Base-by-base conservation (phyloP, 2,329 filamentous ascomycete species). In the Drechslerella stenobrocha region DNA sequence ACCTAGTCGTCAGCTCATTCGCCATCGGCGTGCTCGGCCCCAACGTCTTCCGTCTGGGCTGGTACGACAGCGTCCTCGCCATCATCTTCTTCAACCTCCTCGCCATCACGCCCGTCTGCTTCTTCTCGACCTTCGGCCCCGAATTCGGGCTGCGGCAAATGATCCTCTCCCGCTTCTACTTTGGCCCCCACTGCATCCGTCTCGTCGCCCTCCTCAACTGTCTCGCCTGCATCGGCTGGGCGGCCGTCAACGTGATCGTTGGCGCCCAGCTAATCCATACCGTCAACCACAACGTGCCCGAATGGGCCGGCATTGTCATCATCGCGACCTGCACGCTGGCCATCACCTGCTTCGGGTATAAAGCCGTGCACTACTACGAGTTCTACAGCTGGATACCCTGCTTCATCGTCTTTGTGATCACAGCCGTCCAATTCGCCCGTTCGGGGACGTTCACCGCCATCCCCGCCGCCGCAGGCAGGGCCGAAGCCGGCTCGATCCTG, bases 111-210 rank as follows among this genome's bases (percentile, higher is more conserved):
- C 86, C 87, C 0, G 87, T 89, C 13, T 87, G 83, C 74, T 89
- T 86, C 77, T 90, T 90, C 79, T 87, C 86, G 1, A 88, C 84
- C 15, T 89, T 90, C 73, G 88, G 88, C 1, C 85, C 88, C 1
- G 78, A 78, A 6, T 90, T 89, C 71, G 88, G 88, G 2, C 79
- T 90, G 70, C 83, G 88, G 56, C 88, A 90, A 74, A 90, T 91
- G 85, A 86, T 90, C 0, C 79, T 91, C n/a, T 85, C 86, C 8
- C 81, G 88, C 32, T 90, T 87, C 77, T 90, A 81, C 77, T 90
- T 90, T 74, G 88, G 88, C 6, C 88, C 83, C 76, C 85, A 82
- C 71, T 81, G 81, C n/a, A 84, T 84, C 28, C 87, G 87, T 75
- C 76, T 88, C 81, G 83, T 89, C 74, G 87, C 87, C 52, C 76